Base-by-base conservation (phyloP, 1,139 yeast species). In the Saccharomyces pastorianus region DNA sequence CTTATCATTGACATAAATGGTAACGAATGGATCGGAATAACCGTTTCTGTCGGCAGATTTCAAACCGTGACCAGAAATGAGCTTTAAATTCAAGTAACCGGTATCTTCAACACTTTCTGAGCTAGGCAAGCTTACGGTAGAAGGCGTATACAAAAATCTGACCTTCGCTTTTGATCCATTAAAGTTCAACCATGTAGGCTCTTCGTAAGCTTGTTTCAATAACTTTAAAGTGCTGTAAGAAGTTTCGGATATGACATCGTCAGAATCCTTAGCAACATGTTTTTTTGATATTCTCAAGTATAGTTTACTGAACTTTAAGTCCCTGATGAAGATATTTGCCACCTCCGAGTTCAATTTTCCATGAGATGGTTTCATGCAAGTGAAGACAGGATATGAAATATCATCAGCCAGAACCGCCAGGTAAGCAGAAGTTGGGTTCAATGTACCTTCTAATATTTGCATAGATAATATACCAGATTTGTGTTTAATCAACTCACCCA, bases 21-120 rank as follows among this genome's bases (percentile, higher is more conserved):
- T 70, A 51, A 77, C 78, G 63, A 76, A 80, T 55, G 95, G 93
- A 73, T 86, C 95, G 3, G 91, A 83, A 62, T 83, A 83, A 55
- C 93, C 93, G 64, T 84, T 84, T 56, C 80, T 72, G 66, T 86
- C 95, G 49, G 80, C 85, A 14, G 89, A 70, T 52, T 69, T 68
- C 58, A 86, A 69, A 55, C 75, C 71, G 27, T 75, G 75, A 20
- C 83, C 93, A 50, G 79, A 75, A 46, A 83, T 64, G 53, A 86
- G 71, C 47, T 81, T 83, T 61, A 86, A 68, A 53, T 76, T 74
- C 53, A 85, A 68, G 14, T 73, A 61, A 61, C 95, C 95, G 32
- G 88, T 85, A 66, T 86, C 91, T 61, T 76, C 68, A 55, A 85
- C 77, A 7, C 86, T 77, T 63, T 85, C 93, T 44, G 77, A 70